phyloP scores from a whole-genome alignment of 2,329 filamentous ascomycete species.

The Cyanodermella asteris region DNA sequence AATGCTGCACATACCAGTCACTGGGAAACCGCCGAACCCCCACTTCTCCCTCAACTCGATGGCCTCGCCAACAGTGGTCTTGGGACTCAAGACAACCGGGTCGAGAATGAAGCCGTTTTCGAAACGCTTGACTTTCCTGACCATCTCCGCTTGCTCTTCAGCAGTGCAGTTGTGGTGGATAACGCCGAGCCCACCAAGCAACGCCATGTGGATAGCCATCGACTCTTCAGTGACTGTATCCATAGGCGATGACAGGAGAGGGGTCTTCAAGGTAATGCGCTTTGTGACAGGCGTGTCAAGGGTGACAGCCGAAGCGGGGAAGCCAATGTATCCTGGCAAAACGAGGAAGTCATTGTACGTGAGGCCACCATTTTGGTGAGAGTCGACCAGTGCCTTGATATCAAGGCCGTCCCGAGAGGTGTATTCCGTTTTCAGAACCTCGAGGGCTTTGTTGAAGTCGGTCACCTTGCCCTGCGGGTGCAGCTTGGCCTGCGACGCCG shows the following conservation, averaged over 20 bases:
- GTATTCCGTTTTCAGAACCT: constrained; percentile 60
- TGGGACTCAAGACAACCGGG: constrained; percentile 72
- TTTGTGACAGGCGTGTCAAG: constrained; percentile 89
- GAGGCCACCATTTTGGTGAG: constrained; percentile 73
- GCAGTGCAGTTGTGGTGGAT: constrained; percentile 99
- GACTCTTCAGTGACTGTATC: constrained; percentile 98
- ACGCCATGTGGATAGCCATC: constrained; percentile 82
- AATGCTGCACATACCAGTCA: constrained; percentile 57
- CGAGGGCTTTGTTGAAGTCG: constrained; percentile 54
- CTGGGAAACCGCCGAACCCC: constrained; percentile 95
- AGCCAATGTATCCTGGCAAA: constrained; percentile 93
- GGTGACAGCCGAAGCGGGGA: constrained; percentile 69
- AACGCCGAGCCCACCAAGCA: constrained; percentile 42
- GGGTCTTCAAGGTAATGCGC: constrained; percentile 86
- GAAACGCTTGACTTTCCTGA: constrained; percentile 95
- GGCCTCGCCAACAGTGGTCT: constrained; percentile 75
- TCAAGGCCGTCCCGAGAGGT: constrained; percentile 64
- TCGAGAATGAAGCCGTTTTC: constrained; percentile 98
- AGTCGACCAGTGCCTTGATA: constrained; percentile 70
- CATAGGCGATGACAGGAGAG: constrained; percentile 95
- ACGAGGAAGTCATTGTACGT: constrained; percentile 99
- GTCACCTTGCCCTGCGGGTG: constrained; percentile 33
- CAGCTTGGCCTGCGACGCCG: constrained; percentile 27
- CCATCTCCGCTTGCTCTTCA: constrained; percentile 94
- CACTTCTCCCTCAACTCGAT: constrained; percentile 89